A percentile compares a stretch with the other conserved stretches of the same genome.
Conservation (phyloP, 75 land plant genomes). For the Adiantum capillusveneris region DNA sequence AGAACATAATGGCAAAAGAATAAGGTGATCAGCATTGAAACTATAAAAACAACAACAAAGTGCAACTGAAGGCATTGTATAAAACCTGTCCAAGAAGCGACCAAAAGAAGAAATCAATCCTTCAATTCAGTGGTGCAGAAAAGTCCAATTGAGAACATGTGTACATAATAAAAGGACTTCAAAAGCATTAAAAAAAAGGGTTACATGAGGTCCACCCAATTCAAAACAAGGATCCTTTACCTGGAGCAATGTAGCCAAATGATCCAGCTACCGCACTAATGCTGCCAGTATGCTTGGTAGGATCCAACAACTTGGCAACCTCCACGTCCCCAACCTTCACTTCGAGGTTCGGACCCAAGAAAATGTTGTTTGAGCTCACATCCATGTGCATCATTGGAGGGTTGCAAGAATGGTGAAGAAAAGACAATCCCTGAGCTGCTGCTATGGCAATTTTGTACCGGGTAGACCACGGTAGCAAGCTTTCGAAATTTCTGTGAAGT, state of each 20-base stretch:
- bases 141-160: too few relatives aligned
- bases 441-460: constrained; percentile 64
- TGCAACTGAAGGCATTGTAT: too few relatives aligned
- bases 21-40: too few relatives aligned
- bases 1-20: too few relatives aligned
- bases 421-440: constrained; percentile 73
- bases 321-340: constrained; percentile 73
- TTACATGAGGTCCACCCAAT: too few relatives aligned
- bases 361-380: constrained; percentile 55
- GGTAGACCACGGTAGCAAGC: constrained; percentile 34
- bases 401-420: constrained; percentile 51
- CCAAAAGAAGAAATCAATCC: too few relatives aligned
- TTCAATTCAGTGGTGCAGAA: too few relatives aligned
- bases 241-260: constrained; percentile 93
- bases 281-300: constrained; percentile 70
- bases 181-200: too few relatives aligned
- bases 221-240: too few relatives aligned
- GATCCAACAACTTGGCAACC: constrained; percentile 77
- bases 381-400: constrained; percentile 74
- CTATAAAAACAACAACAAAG: too few relatives aligned
- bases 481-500: constrained; percentile 34
- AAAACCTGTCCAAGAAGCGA: too few relatives aligned
- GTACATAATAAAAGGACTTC: too few relatives aligned
- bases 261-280: constrained; percentile 94
- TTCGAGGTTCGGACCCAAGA: constrained; percentile 56